These are phyloP conservation scores for Lepiota subincarnata DNA, from an alignment of 768 basidiomycete genomes.

Conservation along the genomic window DNA sequence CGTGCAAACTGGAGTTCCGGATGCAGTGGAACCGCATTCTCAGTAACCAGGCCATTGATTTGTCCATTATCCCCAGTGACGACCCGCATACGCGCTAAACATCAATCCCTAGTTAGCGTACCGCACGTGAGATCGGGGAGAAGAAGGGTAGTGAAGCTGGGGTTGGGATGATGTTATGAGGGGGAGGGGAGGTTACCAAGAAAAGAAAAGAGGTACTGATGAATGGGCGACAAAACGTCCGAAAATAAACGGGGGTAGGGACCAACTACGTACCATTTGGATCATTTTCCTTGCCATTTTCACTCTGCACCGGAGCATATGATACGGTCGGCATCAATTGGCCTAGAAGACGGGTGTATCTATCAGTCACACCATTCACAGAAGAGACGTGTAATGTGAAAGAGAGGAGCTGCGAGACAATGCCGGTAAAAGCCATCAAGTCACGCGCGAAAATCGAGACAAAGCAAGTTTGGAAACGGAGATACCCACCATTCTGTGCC, in stretches of 20 bases:
- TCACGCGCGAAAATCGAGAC: slow-evolving; percentile 5
- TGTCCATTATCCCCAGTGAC: slow-evolving; percentile 13
- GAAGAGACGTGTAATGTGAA: slow-evolving; percentile 9
- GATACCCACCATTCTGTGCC: slow-evolving; percentile 55
- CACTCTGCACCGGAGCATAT: slow-evolving; percentile 30
- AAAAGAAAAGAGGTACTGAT: neutral
- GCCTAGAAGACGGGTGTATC: slow-evolving; percentile 23
- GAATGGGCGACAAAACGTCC: slow-evolving; percentile 4
- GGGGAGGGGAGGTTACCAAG: neutral
- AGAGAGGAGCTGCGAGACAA: neutral
- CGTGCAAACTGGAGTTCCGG: slow-evolving; percentile 75
- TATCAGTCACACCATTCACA: slow-evolving; percentile 5
- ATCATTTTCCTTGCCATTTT: slow-evolving; percentile 20
- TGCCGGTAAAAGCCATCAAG: neutral
- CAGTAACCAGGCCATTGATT: slow-evolving; percentile 11
- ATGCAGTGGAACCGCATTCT: slow-evolving; percentile 27
- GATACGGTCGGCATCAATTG: slow-evolving; percentile 44
- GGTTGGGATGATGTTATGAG: slow-evolving; percentile 7
- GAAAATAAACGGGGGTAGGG: slow-evolving; percentile 6
- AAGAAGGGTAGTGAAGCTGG: neutral
- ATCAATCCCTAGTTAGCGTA: neutral
- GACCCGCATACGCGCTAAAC: slow-evolving; percentile 10
- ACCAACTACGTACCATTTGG: neutral
- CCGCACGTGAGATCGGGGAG: slow-evolving; percentile 1
- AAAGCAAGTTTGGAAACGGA: neutral